These are phyloP conservation scores for Aspergillus novoparasiticus DNA, from an alignment of 2,329 filamentous ascomycete genomes.

Conservation along the genomic window DNA sequence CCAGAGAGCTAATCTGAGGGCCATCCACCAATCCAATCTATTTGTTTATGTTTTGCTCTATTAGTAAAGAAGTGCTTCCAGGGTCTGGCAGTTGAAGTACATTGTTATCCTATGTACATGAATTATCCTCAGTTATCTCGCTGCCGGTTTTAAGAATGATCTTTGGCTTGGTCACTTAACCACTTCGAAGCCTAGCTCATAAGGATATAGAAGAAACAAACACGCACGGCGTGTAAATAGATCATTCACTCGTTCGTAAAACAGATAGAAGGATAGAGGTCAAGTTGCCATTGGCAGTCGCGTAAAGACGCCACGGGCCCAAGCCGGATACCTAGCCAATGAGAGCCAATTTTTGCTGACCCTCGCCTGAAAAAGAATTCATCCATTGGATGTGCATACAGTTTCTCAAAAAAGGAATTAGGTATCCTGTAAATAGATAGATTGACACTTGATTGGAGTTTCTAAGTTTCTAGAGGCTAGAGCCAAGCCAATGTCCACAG, in stretches of 20 bases:
- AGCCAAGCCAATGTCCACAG: constrained; percentile 97
- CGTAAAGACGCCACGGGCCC: too few species aligned
- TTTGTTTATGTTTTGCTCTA: not conserved
- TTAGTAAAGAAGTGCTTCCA: not conserved
- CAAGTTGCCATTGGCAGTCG: not conserved
- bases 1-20: constrained; percentile 52
- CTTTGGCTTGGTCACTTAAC: not conserved
- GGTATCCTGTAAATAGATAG: not conserved
- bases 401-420: not conserved
- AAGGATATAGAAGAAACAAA: not conserved
- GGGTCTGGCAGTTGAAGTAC: not conserved
- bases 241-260: not conserved
- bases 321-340: not conserved
- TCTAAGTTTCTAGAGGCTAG: constrained; percentile 44
- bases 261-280: not conserved
- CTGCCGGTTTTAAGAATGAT: not conserved
- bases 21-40: constrained; percentile 11
- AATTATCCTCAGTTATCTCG: not conserved
- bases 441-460: not conserved
- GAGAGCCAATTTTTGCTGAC: not conserved
- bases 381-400: not conserved
- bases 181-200: not conserved
- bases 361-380: not conserved
- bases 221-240: not conserved
- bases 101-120: not conserved